Evolutionary conservation across 306 rosid species (phyloP), one percentile per base, ranked within the genome.

Genomic region (Chamaecrista fasciculata): DNA sequence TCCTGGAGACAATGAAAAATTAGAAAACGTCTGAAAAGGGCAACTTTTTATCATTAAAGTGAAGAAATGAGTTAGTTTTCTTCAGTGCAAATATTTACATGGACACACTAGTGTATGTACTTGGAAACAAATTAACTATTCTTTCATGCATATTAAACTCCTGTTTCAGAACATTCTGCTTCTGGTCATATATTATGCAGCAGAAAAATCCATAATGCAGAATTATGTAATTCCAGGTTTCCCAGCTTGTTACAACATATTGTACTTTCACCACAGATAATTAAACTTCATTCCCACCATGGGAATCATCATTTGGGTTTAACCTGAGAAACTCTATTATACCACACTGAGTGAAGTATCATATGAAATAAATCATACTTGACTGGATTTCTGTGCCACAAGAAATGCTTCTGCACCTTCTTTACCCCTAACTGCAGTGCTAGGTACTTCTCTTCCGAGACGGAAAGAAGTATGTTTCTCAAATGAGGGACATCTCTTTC

Each of bases 391-490:
- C n/a, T 59, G 46, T 59, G 65, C 65, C 65, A 59, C 65, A 81
- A 65, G 76, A 93, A 93, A 71, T 59, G 65, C 65, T 18, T 59
- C 48, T 82, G 89, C 21, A 84, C 87, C 77, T 40, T 66, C 73
- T 73, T 84, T 18, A 87, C 81, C 53, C 80, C 56, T 15, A 46
- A 48, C 56, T 82, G 88, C 89, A 87, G 52, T 4, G 16, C 69
- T 4, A 69, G 73, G 76, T 90, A 90, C 84, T 77, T 81, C 75
- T 87, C 81, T 72, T 87, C 77, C 2, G 96, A 78, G 73, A 93
- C 84, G 7, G 98, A 86, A 31, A 84, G 81, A 50, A 90, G 89
- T 80, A 93, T 81, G 59, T 59, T 70, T 71, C 96, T 77, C 71
- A 86, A 65, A 67, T 73, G 82, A 1, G 91, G 86, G 55, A 93